phyloP scores from a whole-genome alignment of 176 grass and related monocot genomes.

The Puccinellia tenuiflora region DNA sequence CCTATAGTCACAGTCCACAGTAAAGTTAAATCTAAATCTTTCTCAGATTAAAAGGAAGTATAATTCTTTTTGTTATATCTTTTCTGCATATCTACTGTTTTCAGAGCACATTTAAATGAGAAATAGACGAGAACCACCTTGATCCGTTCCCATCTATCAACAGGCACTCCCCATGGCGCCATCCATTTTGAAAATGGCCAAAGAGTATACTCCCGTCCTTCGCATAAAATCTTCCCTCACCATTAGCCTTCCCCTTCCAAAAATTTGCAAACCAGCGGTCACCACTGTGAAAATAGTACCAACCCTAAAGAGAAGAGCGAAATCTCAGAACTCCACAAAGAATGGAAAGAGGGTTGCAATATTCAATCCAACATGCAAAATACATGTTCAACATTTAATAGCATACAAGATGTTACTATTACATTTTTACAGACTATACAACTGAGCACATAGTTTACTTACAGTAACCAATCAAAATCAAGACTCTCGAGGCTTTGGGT shows the following conservation, averaged over 20 bases:
- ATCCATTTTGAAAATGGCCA: conserved; percentile 87
- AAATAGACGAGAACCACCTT: conserved; percentile 44
- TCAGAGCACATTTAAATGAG: too few species aligned
- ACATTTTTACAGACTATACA: conserved; percentile 11
- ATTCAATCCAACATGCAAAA: background rate
- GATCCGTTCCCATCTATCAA: conserved; percentile 65
- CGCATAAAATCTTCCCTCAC: conserved; percentile 94
- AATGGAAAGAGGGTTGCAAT: background rate
- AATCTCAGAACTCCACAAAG: conserved; percentile 12
- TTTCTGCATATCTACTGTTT: too few species aligned
- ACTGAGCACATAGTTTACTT: background rate
- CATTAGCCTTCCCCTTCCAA: conserved; percentile 94
- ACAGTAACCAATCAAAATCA: background rate
- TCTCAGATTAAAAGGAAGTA: background rate
- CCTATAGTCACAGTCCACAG: conserved; percentile 31
- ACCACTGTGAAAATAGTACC: conserved; percentile 81
- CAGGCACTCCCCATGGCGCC: conserved; percentile 69
- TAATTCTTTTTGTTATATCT: background rate
- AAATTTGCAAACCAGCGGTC: conserved; percentile 90
- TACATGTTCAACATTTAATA: background rate
- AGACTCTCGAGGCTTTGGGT: background rate
- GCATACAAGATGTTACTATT: background rate
- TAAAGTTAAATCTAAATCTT: background rate
- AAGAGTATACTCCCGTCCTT: conserved; percentile 71
- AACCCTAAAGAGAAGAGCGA: conserved; percentile 47